Conservation (phyloP, 805 yeast genomes). For the Cephaloascus fragrans region DNA sequence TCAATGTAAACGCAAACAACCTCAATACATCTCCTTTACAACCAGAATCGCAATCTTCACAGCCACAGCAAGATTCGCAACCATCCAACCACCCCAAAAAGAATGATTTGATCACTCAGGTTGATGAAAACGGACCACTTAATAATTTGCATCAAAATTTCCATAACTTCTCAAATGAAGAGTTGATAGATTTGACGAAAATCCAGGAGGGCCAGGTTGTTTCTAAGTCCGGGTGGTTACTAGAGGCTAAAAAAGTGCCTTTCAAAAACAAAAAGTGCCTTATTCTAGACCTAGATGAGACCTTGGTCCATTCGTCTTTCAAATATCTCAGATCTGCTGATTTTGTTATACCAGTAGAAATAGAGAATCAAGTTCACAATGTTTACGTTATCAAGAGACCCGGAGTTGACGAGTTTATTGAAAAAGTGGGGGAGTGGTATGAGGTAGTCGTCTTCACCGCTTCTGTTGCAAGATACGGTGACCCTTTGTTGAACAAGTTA, state of each 20-base stretch:
- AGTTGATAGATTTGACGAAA: slow-evolving; percentile 46
- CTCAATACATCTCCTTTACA: too few species aligned
- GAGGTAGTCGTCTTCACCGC: slow-evolving; percentile 98
- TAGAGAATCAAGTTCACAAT: slow-evolving; percentile 84
- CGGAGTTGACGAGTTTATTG: slow-evolving; percentile 91
- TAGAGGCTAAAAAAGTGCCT: slow-evolving; percentile 41
- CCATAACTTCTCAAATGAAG: slow-evolving; percentile 11
- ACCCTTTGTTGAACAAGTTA: slow-evolving; percentile 83
- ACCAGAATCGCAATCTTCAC: background rate
- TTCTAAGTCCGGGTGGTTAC: slow-evolving; percentile 55
- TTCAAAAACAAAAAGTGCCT: slow-evolving; percentile 71
- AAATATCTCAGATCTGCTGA: slow-evolving; percentile 88
- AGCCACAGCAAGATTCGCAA: background rate
- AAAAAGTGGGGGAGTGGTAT: slow-evolving; percentile 71
- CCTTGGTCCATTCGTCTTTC: slow-evolving; percentile 91
- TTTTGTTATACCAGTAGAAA: slow-evolving; percentile 95
- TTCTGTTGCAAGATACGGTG: slow-evolving; percentile 90
- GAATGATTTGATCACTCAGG: background rate
- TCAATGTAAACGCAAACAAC: too few species aligned
- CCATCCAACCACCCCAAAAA: background rate
- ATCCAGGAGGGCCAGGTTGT: slow-evolving; percentile 67
- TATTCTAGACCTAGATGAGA: slow-evolving; percentile 89
- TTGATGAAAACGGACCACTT: background rate
- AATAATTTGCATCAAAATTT: slow-evolving; percentile 2
- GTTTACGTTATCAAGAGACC: slow-evolving; percentile 97